Base-by-base conservation (phyloP, 1,284 basidiomycete genomes). In the Sporisorium sorghi region DNA sequence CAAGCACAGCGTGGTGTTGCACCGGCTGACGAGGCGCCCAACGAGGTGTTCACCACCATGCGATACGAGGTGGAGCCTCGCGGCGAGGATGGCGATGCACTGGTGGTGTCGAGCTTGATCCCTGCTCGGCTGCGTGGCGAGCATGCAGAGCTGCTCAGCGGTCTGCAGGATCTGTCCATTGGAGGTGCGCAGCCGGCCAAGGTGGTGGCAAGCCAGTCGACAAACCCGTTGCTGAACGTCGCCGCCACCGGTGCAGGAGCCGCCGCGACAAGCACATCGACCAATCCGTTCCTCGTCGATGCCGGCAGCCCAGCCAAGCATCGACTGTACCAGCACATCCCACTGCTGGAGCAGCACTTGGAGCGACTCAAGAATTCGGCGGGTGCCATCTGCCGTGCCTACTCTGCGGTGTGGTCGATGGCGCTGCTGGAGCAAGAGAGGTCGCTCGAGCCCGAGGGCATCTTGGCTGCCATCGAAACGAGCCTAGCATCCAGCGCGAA, bases 31-130 rank as follows among this genome's bases (percentile, higher is more conserved):
- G 52, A 65, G 46, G 61, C 57, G 30, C 73, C 73, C 1, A 63
- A 53, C 23, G 73, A 75, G 54, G 73, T 75, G 24, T 75, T 75
- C 24, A 75, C 73, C 46, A 75, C 73, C 19, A 70, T 75, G 73
- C 67, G 73, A 19, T 75, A 71, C 50, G 55, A 67, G 28, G 33
- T 23, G 3, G 49, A 56, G 12, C 44, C 67, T 12, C 42, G 24
- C 11, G 8, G 30, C 11, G 39, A 37, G 3, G 56, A 46, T 0
- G 52, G 44, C 2, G 67, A 75, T 54, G 59, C 62, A 12, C 35
- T 75, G 39, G 60, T 71, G 32, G 37, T 63, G 21, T 53, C 63
- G 48, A 67, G 52, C 37, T 49, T 75, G 30, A 43, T 70, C 5
- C 62, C 72, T 1, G 28, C 56, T 15, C 33, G 17, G 9, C 21